Conservation (phyloP, 2,329 filamentous ascomycete genomes). For the Sphaerulina populicola region DNA sequence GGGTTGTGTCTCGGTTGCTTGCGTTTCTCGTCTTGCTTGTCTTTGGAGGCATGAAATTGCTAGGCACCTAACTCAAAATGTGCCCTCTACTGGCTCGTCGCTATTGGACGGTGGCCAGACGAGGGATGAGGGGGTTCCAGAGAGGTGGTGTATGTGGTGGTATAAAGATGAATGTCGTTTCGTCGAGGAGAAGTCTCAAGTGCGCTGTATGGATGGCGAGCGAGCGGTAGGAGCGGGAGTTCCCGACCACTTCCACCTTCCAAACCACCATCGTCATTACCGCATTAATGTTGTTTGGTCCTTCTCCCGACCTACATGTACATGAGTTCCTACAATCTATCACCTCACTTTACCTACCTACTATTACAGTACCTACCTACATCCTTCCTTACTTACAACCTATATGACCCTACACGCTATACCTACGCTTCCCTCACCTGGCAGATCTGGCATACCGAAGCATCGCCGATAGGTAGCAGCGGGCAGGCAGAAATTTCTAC, state of each 20-base stretch:
- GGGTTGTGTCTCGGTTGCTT: constrained; percentile 35
- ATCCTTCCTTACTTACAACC: too few species aligned
- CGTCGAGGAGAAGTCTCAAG: neutral
- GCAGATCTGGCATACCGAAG: neutral
- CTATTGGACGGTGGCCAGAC: constrained; percentile 26
- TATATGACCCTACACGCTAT: too few species aligned
- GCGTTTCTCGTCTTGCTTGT: constrained; percentile 38
- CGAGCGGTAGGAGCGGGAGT: too few species aligned
- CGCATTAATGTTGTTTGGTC: too few species aligned
- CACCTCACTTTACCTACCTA: too few species aligned
- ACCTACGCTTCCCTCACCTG: too few species aligned
- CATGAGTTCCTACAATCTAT: too few species aligned
- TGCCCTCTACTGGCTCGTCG: constrained; percentile 23
- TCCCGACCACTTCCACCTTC: too few species aligned
- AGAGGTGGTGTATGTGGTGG: constrained; percentile 1
- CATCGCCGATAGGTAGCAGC: too few species aligned
- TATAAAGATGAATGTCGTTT: constrained; percentile 11
- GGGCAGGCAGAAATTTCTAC: neutral
- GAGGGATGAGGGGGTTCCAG: constrained; percentile 17
- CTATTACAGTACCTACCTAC: too few species aligned
- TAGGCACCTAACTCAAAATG: constrained; percentile 1
- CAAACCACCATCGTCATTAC: too few species aligned
- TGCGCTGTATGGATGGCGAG: neutral
- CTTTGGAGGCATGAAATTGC: constrained; percentile 42
- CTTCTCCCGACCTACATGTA: too few species aligned